Percentiles rank a stretch among this genome's conserved stretches.
Evolutionary conservation across 192 early-diverging fungal genomes (phyloP).

Genomic region (Linnemannia schmuckeri): DNA sequence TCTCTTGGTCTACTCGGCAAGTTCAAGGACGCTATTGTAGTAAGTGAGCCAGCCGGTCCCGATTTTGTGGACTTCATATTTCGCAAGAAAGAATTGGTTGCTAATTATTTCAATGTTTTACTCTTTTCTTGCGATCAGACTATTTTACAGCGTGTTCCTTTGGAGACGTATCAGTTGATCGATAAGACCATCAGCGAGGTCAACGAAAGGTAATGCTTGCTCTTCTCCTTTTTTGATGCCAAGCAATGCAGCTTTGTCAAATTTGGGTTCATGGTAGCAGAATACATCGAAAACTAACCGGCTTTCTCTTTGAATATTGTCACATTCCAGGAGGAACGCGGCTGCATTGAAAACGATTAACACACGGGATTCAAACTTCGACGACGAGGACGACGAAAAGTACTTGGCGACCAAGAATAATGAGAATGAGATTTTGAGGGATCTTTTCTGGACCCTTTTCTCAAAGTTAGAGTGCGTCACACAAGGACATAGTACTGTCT

Average conservation of each 20-base stretch:
- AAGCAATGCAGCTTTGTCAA: too few relatives aligned
- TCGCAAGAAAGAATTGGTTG: not conserved
- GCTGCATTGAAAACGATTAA: slow-evolving; percentile 56
- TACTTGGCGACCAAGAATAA: slow-evolving; percentile 65
- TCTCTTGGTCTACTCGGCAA: slow-evolving; percentile 71
- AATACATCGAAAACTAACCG: too few relatives aligned
- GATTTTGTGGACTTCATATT: not conserved
- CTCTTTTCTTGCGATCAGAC: slow-evolving; percentile 61
- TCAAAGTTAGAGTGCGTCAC: slow-evolving; percentile 81
- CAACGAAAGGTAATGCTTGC: slow-evolving; percentile 71
- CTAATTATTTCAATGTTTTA: not conserved
- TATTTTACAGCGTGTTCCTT: slow-evolving; percentile 75
- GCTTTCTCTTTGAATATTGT: too few relatives aligned
- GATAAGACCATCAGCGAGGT: slow-evolving; percentile 81
- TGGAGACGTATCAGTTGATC: slow-evolving; percentile 79
- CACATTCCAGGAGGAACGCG: slow-evolving; percentile 26
- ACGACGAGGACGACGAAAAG: slow-evolving; percentile 62
- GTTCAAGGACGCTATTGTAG: slow-evolving; percentile 66
- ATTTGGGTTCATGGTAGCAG: too few relatives aligned
- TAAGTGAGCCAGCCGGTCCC: slow-evolving; percentile 10
- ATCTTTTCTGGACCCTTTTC: slow-evolving; percentile 82
- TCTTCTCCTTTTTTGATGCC: not conserved
- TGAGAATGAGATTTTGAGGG: slow-evolving; percentile 78
- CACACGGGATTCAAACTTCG: slow-evolving; percentile 53
- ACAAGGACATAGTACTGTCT: slow-evolving; percentile 80